Evolutionary conservation across 768 basidiomycete species (phyloP), one percentile per base, ranked within the genome.

Genomic region (Tricholoma hemisulphureum): DNA sequence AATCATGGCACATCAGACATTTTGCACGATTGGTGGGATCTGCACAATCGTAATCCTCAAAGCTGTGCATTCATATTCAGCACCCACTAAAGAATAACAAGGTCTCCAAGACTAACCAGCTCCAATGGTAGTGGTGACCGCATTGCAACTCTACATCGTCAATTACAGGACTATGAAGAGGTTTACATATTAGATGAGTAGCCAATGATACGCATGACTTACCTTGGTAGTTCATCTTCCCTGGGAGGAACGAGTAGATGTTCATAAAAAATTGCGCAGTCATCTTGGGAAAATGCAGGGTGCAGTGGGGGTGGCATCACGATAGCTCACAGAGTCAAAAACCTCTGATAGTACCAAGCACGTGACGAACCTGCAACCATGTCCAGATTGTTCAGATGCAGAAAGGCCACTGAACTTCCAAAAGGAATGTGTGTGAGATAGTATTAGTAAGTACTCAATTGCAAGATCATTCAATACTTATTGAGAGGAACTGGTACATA

Each of bases 41-140:
- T 35, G 59, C 59, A 16, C 56, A 46, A 41, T 57, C 59, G 13
- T 60, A 60, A 10, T 60, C 59, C 14, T 49, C 56, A 11, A 57
- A 58, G 54, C 56, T 61, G 21, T 43, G 20, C 21, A 10, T 11
- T 3, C 20, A 43, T 43, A 43, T 43, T 8, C 29, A 23, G 41
- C 8, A 23, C 2, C 8, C 4, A 6, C n/a, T 23, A 13, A 4
- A n/a, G 3, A 3, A 23, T 23, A 13, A 43, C 21, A 23, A 23
- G 41, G 21, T 23, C 1, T 43, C n/a, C 18, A 1, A 41, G 5
- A 41, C 39, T 2, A 18, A 43, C 41, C 41, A 23, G n/a, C 21
- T 10, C 41, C 21, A 43, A 23, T 43, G 20, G 20, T n/a, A 21
- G 41, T 43, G 41, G 18, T 41, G 39, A 6, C 18, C 18, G 18